These are phyloP conservation scores for Volvox reticuliferus DNA, from an alignment of 139 green algal genomes.

Conservation along the genomic window DNA sequence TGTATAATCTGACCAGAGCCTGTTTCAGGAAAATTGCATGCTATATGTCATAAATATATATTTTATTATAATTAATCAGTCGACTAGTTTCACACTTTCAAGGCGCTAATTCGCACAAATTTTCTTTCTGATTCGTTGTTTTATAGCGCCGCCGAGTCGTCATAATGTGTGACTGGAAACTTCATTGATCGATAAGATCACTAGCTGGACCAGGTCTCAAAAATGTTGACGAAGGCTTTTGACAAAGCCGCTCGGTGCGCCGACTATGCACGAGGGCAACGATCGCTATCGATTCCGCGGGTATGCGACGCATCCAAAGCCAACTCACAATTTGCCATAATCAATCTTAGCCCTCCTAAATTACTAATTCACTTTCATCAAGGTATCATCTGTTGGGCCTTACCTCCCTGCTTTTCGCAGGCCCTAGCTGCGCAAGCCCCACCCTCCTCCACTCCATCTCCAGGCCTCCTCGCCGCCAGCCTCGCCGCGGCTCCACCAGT, in stretches of 20 bases:
- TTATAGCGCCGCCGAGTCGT: conserved; percentile 11
- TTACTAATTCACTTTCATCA: neutral
- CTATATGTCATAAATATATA: no score
- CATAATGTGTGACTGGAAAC: neutral
- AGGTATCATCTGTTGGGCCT: neutral
- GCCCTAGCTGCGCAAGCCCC: neutral
- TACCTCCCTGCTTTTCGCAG: neutral
- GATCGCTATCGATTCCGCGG: neutral
- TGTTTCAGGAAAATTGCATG: neutral
- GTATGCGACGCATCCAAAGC: neutral
- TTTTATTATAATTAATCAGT: neutral
- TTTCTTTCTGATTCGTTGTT: neutral
- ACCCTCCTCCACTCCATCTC: neutral
- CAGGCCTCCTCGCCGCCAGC: neutral
- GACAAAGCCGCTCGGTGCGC: neutral
- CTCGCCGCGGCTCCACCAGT: neutral
- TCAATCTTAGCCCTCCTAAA: neutral
- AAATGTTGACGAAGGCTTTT: neutral
- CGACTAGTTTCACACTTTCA: no score
- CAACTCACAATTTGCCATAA: neutral
- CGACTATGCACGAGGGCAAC: neutral
- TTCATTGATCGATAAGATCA: neutral
- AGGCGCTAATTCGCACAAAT: neutral
- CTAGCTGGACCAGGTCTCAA: neutral
- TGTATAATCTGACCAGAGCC: neutral